phyloP scores from a whole-genome alignment of 805 yeast species.

The Metschnikowia lochheadii region DNA sequence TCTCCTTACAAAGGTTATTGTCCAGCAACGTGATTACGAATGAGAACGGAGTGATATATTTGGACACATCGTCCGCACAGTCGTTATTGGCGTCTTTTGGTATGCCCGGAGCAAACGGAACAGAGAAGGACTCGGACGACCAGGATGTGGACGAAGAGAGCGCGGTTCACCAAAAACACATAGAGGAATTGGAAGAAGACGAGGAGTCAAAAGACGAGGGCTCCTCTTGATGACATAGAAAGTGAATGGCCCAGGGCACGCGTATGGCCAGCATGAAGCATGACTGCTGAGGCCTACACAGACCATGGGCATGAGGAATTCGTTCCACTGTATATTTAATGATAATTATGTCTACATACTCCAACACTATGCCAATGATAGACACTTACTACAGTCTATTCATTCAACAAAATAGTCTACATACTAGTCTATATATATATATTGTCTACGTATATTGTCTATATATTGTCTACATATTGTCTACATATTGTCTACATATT shows the following conservation, averaged over 20 bases:
- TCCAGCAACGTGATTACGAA: constrained; percentile 50
- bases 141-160: constrained; percentile 27
- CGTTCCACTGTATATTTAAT: constrained; percentile 14
- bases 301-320: background rate
- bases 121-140: constrained; percentile 23
- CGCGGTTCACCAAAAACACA: constrained; percentile 25
- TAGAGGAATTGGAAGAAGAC: constrained; percentile 31
- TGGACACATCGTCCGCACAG: constrained; percentile 59
- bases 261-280: background rate
- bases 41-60: constrained; percentile 61
- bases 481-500: too few relatives aligned
- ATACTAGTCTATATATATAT: too few relatives aligned
- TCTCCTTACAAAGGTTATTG: constrained; percentile 42
- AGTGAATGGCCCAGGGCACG: constrained; percentile 3
- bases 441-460: too few relatives aligned
- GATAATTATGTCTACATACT: constrained; percentile 11
- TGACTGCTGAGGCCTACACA: background rate
- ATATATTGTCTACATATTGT: too few relatives aligned
- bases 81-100: constrained; percentile 56
- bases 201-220: constrained; percentile 13
- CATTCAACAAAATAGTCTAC: too few relatives aligned
- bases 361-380: too few relatives aligned
- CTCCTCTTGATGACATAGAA: constrained; percentile 4
- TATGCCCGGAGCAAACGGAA: constrained; percentile 26
- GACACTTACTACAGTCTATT: too few relatives aligned